Evolutionary conservation across 495 filamentous ascomycete species (phyloP).

Genomic region (Monascus purpureus): DNA sequence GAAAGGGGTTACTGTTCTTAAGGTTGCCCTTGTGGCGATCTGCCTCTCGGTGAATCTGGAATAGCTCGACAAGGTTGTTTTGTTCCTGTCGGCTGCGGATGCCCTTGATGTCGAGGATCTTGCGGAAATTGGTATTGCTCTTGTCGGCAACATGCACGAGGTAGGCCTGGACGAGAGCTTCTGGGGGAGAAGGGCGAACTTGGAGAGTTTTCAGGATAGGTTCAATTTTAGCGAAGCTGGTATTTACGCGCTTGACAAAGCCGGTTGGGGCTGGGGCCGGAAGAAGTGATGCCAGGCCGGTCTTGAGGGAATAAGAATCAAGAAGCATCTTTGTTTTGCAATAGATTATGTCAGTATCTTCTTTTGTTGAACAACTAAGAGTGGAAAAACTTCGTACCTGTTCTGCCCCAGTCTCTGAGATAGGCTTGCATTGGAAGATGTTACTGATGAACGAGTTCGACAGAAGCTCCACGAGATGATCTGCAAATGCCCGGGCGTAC

Average conservation of each 20-base stretch:
- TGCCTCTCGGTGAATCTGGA: conserved; percentile 61
- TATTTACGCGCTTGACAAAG: conserved; percentile 81
- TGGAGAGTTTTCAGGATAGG: conserved; percentile 92
- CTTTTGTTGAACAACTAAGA: no score
- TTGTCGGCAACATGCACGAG: conserved; percentile 85
- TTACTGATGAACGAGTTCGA: conserved; percentile 66
- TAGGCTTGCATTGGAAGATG: conserved; percentile 75
- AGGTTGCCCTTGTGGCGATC: conserved; percentile 36
- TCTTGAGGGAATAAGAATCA: conserved; percentile 83
- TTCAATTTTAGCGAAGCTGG: conserved; percentile 74
- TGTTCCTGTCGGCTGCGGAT: conserved; percentile 70
- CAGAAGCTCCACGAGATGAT: conserved; percentile 79
- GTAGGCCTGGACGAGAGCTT: conserved; percentile 93
- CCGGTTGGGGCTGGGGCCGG: conserved; percentile 37
- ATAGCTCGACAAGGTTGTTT: conserved; percentile 70
- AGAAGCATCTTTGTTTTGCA: conserved; percentile 57
- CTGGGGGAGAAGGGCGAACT: conserved; percentile 77
- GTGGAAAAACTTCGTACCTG: no score
- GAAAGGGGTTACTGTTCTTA: conserved; percentile 29
- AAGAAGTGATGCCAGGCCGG: conserved; percentile 44
- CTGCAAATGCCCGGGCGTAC: conserved; percentile 87
- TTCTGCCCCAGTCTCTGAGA: conserved; percentile 91
- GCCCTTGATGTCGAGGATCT: conserved; percentile 87
- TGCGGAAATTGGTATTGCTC: conserved; percentile 88
- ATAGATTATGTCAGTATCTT: no score